Conservation (phyloP, 1,284 basidiomycete species). For the Neotropicomus parvogracilis region DNA sequence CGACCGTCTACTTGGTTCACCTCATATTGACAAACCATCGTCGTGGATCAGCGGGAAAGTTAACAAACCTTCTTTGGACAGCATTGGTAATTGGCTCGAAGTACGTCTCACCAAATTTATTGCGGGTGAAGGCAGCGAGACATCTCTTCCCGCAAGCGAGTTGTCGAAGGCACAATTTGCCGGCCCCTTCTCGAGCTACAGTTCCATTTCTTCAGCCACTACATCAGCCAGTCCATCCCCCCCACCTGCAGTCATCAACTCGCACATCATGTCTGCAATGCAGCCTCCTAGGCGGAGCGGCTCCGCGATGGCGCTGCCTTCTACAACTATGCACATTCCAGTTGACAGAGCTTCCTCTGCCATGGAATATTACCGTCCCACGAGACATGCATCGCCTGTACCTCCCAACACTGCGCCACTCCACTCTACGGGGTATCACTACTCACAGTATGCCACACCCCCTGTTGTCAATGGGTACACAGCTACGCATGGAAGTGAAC, state of each 20-base stretch:
- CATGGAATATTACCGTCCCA: conserved; percentile 60
- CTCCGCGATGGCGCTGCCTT: conserved; percentile 59
- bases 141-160: conserved; percentile 39
- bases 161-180: conserved; percentile 43
- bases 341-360: conserved; percentile 74
- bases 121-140: conserved; percentile 75
- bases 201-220: conserved; percentile 83
- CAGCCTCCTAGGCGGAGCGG: conserved; percentile 51
- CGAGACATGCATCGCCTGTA: conserved; percentile 46
- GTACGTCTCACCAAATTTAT: conserved; percentile 96
- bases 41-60: conserved; percentile 84
- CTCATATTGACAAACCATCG: conserved; percentile 65
- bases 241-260: conserved; percentile 54
- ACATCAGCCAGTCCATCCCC: conserved; percentile 71
- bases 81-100: conserved; percentile 90
- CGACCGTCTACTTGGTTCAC: conserved; percentile 78
- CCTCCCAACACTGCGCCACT: conserved; percentile 33
- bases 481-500: conserved; percentile 23
- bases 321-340: conserved; percentile 43
- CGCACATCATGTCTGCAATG: conserved; percentile 39
- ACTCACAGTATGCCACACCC: conserved; percentile 33
- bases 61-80: conserved; percentile 86
- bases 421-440: conserved; percentile 19
- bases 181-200: conserved; percentile 94
- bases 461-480: conserved; percentile 29